A percentile compares a stretch with the other conserved stretches of the same genome.
Conservation (phyloP, 306 rosid genomes). For the Prunus armeniaca region DNA sequence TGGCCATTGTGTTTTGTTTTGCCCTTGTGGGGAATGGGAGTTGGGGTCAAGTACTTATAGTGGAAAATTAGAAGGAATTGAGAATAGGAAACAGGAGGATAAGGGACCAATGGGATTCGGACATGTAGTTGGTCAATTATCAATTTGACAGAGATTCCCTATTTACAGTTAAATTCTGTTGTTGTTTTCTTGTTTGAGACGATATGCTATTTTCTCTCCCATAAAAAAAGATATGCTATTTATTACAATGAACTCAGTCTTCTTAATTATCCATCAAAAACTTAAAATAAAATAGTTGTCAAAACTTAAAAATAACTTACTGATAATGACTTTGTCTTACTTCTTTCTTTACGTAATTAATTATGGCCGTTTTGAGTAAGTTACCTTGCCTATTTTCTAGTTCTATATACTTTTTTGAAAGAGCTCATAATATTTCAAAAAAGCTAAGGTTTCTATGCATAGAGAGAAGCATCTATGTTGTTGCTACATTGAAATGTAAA, state of each 20-base stretch:
- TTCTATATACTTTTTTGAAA: not conserved
- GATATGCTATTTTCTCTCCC: no score
- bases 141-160: not conserved
- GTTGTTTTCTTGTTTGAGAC: not conserved
- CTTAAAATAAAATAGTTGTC: not conserved
- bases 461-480: not conserved
- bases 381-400: no score
- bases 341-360: no score
- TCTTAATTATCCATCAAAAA: not conserved
- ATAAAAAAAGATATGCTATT: not conserved
- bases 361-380: no score
- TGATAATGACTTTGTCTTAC: no score
- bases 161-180: not conserved
- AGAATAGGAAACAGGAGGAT: not conserved
- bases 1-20: not conserved
- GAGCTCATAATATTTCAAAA: not conserved
- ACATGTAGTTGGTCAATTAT: not conserved
- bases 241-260: not conserved
- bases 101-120: not conserved
- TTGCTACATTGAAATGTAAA: not conserved
- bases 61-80: not conserved
- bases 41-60: not conserved
- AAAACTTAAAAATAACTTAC: not conserved
- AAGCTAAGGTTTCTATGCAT: not conserved
- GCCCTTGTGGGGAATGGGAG: no score